These are phyloP conservation scores for Botryotinia globosa DNA, from an alignment of 2,329 filamentous ascomycete genomes.

Conservation along the genomic window DNA sequence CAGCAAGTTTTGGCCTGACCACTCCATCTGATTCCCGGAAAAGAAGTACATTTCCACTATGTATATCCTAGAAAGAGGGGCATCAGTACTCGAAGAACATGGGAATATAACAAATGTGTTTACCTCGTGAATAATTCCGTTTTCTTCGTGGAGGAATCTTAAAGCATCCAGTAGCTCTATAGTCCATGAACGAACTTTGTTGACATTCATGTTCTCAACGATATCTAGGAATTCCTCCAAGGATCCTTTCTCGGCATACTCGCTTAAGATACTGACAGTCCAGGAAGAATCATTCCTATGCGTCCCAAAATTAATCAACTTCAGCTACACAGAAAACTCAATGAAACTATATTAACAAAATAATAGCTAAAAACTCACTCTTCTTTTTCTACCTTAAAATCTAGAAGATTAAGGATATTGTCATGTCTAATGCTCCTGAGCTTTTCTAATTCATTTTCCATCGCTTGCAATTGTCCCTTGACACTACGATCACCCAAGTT, in stretches of 20 bases:
- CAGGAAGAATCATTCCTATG: slow-evolving; percentile 47
- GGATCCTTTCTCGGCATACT: slow-evolving; percentile 78
- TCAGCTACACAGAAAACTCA: slow-evolving; percentile 30
- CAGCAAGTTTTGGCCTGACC: slow-evolving; percentile 70
- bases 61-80: slow-evolving; percentile 53
- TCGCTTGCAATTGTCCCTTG: slow-evolving; percentile 70
- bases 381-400: slow-evolving; percentile 74
- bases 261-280: slow-evolving; percentile 72
- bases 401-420: slow-evolving; percentile 75
- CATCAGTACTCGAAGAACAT: not conserved
- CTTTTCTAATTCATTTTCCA: slow-evolving; percentile 74
- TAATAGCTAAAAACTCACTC: slow-evolving; percentile 17
- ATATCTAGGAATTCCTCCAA: slow-evolving; percentile 79
- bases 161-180: slow-evolving; percentile 86
- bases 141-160: slow-evolving; percentile 74
- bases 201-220: slow-evolving; percentile 68
- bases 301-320: slow-evolving; percentile 29
- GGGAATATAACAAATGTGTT: not conserved
- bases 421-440: slow-evolving; percentile 73
- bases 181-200: slow-evolving; percentile 84
- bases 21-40: slow-evolving; percentile 67
- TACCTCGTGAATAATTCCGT: slow-evolving; percentile 73
- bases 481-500: slow-evolving; percentile 56
- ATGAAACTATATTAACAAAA: not conserved
- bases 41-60: slow-evolving; percentile 75